Conservation (phyloP, 371 early-diverging fungal species). For the Phascolomyces articulosus region DNA sequence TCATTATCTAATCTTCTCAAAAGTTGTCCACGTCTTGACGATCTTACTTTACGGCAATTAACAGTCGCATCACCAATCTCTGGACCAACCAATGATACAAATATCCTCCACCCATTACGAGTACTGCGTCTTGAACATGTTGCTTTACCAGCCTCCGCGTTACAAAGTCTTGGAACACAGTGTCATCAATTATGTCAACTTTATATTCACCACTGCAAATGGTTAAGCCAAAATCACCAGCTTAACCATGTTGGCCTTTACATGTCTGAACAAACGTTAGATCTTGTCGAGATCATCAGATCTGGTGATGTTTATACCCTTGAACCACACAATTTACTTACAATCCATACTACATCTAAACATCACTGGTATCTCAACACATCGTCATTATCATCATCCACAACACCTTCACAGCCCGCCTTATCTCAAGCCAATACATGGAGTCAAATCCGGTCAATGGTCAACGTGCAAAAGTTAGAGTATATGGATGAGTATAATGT, state of each 20-base stretch:
- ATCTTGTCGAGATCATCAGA: neutral
- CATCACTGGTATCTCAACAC: neutral
- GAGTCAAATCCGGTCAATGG: neutral
- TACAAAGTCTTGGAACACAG: neutral
- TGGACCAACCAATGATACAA: neutral
- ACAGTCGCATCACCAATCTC: neutral
- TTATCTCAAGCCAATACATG: neutral
- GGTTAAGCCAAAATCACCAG: neutral
- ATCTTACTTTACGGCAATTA: neutral
- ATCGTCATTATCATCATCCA: neutral
- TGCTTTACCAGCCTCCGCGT: neutral
- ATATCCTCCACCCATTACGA: neutral
- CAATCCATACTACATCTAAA: neutral
- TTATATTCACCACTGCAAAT: neutral
- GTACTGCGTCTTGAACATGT: neutral
- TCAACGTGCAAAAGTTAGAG: neutral
- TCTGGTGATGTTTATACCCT: conserved; percentile 1
- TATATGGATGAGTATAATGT: neutral
- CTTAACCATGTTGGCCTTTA: neutral
- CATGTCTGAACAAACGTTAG: neutral
- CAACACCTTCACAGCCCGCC: neutral
- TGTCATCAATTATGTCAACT: neutral
- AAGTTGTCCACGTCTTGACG: neutral
- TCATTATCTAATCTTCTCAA: neutral
- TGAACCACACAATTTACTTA: neutral